Base-by-base conservation (phyloP, 345 rosid species). In the Dipteronia dyeriana region DNA sequence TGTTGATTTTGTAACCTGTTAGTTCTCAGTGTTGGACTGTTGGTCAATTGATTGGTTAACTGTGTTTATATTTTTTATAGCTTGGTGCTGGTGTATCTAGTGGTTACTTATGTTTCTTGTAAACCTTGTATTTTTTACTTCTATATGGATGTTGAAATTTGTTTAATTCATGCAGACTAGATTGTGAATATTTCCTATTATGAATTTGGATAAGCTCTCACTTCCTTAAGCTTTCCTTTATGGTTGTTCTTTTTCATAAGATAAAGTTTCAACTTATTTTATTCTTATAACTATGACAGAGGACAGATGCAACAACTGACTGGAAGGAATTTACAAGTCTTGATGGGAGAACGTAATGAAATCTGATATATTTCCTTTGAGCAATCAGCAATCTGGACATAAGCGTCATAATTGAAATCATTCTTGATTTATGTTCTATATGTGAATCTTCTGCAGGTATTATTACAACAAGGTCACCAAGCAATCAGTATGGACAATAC, bases 251-350 rank as follows among this genome's bases (percentile, higher is more conserved):
- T 54, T 34, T 51, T 26, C 26, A 9, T 72, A 19, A 62, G 51
- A 64, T 70, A 4, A 19, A 22, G 39, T 66, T 54, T 67, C 23
- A 38, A 53, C 75, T 74, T 20, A 75, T 70, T 60, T 68, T 26
- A 70, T 75, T 73, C 63, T 82, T 70, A 43, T 65, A 64, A 74
- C 68, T 77, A 63, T 83, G 79, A 75, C 97, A 96, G 99, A 86
- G 93, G 79, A 97, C 92, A 74, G 99, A 96, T 89, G 97, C 97
- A 59, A 78, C 90, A 73, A 94, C 98, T 45, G 90, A 94, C 86
- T 96, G 99, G 99, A 94, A 90, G 88, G 99, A 96, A 86, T 88
- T 85, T 82, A 81, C 88, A 7, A 91, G 99, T 86, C 89, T 95
- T 75, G 98, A 96, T 77, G 99, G 99, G 76, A 92, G 92, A 84